phyloP scores from a whole-genome alignment of 1,284 basidiomycete species.

The Ceratobasidium sp. region DNA sequence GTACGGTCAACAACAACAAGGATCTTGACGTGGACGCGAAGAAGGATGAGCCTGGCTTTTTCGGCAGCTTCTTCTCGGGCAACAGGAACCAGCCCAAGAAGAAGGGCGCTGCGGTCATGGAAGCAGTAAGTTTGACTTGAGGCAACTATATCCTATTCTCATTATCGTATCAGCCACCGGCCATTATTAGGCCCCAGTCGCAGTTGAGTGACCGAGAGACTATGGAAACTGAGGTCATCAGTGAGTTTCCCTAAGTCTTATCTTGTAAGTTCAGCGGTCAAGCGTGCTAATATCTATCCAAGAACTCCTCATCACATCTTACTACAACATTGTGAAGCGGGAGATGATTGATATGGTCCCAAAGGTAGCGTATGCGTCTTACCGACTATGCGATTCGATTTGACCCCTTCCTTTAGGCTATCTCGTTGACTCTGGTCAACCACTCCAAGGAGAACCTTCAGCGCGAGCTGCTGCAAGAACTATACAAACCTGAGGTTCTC shows the following conservation, averaged over 20 bases:
- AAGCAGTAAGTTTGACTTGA: conserved; percentile 58
- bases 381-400: not conserved
- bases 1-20: conserved; percentile 86
- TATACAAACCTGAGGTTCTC: conserved; percentile 91
- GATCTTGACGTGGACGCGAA: conserved; percentile 91
- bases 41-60: conserved; percentile 92
- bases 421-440: conserved; percentile 91
- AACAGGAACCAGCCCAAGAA: conserved; percentile 62
- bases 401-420: conserved; percentile 58
- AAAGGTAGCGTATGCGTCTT: conserved; percentile 53
- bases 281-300: conserved; percentile 32
- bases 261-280: not conserved
- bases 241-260: conserved; percentile 62
- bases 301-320: conserved; percentile 91
- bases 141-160: conserved; percentile 33
- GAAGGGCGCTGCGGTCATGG: conserved; percentile 84
- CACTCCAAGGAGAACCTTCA: conserved; percentile 93
- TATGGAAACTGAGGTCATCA: conserved; percentile 99
- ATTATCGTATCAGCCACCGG: conserved; percentile 67
- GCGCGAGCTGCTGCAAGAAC: conserved; percentile 84
- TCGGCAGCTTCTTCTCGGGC: conserved; percentile 88
- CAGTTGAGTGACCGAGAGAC: conserved; percentile 93
- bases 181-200: conserved; percentile 89
- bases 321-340: conserved; percentile 97
- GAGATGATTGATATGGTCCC: conserved; percentile 99